Conservation (phyloP, 257 asterid genomes). For the Euphrasia confusa region DNA sequence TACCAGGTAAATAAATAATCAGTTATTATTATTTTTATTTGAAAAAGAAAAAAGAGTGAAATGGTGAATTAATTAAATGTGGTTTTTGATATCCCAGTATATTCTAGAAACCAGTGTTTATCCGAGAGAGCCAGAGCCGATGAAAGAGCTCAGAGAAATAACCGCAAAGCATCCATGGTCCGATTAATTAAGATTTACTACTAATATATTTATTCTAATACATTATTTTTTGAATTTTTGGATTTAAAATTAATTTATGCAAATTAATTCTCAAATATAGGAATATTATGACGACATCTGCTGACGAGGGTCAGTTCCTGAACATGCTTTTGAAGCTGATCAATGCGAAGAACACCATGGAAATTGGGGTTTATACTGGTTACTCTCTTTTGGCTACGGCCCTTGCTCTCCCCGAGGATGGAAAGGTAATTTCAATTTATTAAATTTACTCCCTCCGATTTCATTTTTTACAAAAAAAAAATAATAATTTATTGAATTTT, state of each 20-base stretch:
- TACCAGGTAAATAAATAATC: constrained; percentile 38
- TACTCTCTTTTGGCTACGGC: constrained; percentile 85
- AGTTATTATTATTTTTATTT: too few relatives aligned
- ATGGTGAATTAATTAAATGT: too few relatives aligned
- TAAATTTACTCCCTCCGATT: too few relatives aligned
- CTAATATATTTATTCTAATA: too few relatives aligned
- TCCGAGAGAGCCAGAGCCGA: constrained; percentile 76
- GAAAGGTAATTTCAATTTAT: constrained; percentile 42
- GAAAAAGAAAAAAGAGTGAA: too few relatives aligned
- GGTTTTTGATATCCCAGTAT: constrained; percentile 5
- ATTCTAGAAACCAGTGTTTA: constrained; percentile 87
- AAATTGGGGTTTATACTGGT: constrained; percentile 88
- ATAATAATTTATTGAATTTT: too few relatives aligned
- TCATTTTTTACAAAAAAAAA: too few relatives aligned
- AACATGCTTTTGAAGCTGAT: constrained; percentile 79
- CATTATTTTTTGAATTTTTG: too few relatives aligned
- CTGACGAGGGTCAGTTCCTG: constrained; percentile 85
- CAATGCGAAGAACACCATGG: constrained; percentile 90
- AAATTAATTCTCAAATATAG: constrained; percentile 19
- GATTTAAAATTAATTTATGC: background rate
- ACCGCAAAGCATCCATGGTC: constrained; percentile 85
- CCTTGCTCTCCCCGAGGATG: constrained; percentile 75
- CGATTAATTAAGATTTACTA: too few relatives aligned
- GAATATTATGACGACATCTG: constrained; percentile 86
- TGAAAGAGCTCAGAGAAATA: constrained; percentile 84